These are phyloP conservation scores for Beauveria pseudobassiana DNA, from an alignment of 2,329 filamentous ascomycete genomes.

Conservation along the genomic window DNA sequence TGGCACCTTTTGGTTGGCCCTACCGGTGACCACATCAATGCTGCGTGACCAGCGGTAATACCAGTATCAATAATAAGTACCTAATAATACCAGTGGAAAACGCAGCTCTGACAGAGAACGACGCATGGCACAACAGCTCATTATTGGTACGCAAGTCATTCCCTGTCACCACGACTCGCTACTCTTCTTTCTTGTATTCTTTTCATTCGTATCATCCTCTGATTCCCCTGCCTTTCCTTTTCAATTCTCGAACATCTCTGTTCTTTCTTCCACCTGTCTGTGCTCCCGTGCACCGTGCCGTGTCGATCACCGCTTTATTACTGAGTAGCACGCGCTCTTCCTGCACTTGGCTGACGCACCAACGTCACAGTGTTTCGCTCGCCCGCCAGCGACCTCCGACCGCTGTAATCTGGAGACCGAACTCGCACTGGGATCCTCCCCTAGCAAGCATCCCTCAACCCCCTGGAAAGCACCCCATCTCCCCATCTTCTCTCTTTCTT, in stretches of 20 bases:
- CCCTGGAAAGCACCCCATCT: not conserved
- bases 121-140: not conserved
- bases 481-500: not conserved
- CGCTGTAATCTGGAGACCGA: not conserved
- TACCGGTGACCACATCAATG: not conserved
- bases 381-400: not conserved
- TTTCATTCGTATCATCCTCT: not conserved
- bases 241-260: no score
- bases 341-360: constrained; percentile 8
- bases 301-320: not conserved
- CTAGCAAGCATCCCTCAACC: not conserved
- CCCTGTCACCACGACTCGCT: not conserved
- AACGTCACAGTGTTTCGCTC: constrained; percentile 6
- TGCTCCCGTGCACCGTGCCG: not conserved
- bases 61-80: no score
- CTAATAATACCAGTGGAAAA: no score
- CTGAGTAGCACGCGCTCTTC: not conserved
- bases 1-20: not conserved
- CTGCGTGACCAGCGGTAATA: no score
- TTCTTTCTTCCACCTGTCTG: not conserved
- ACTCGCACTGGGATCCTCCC: not conserved
- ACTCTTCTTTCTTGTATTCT: not conserved
- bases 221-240: not conserved
- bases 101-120: not conserved
- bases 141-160: not conserved